Evolutionary conservation across 371 early-diverging fungal genomes (phyloP).

Genomic region (Chytridium lagenaria): DNA sequence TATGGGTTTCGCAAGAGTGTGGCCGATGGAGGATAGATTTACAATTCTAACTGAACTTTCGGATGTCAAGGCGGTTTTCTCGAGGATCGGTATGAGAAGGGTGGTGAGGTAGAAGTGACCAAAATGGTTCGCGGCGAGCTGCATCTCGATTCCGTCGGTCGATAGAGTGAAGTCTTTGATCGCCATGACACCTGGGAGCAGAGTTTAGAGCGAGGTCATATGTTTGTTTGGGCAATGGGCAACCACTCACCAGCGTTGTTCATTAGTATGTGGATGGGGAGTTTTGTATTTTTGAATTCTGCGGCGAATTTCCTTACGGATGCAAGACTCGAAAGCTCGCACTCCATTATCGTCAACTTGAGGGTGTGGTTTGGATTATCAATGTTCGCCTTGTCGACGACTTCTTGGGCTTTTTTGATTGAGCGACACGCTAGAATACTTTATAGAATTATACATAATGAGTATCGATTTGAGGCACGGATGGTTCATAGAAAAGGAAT

Average conservation of each 20-base stretch:
- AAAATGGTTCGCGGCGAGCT: slow-evolving; percentile 73
- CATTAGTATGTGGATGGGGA: slow-evolving; percentile 61
- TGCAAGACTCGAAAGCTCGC: slow-evolving; percentile 65
- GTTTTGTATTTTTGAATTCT: slow-evolving; percentile 52
- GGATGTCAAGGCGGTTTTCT: slow-evolving; percentile 24
- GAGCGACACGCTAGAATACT: slow-evolving; percentile 34
- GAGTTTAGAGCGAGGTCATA: too few species aligned
- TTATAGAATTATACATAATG: background rate
- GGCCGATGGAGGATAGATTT: slow-evolving; percentile 45
- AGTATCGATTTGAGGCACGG: background rate
- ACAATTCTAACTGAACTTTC: slow-evolving; percentile 42
- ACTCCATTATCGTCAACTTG: slow-evolving; percentile 56
- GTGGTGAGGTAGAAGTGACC: slow-evolving; percentile 67
- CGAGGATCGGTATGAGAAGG: slow-evolving; percentile 13
- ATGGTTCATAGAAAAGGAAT: background rate
- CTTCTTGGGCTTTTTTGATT: slow-evolving; percentile 18
- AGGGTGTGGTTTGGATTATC: background rate
- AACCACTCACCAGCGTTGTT: too few species aligned
- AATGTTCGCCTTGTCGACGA: slow-evolving; percentile 1
- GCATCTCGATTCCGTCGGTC: slow-evolving; percentile 77
- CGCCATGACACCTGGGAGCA: slow-evolving; percentile 75
- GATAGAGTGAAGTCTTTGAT: slow-evolving; percentile 61
- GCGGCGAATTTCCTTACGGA: slow-evolving; percentile 63
- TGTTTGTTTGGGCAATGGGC: too few species aligned
- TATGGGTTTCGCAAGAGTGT: slow-evolving; percentile 40